These are phyloP conservation scores for Podila epicladia DNA, from an alignment of 192 early-diverging fungal species.

Conservation along the genomic window DNA sequence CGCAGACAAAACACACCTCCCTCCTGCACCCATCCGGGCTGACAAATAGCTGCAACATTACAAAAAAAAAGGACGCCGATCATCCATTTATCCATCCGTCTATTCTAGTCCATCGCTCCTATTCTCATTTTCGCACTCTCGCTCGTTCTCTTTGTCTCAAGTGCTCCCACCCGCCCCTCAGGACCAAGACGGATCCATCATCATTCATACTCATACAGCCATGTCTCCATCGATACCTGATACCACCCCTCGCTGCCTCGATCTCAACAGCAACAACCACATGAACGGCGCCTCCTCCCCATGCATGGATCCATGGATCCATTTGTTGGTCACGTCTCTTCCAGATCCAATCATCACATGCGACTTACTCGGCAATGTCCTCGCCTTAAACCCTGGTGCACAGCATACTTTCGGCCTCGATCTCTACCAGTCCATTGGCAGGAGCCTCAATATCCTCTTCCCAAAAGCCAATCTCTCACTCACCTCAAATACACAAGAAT, in stretches of 20 bases:
- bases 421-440: constrained; percentile 35
- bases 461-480: background rate
- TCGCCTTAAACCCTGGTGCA: constrained; percentile 30
- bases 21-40: background rate
- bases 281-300: background rate
- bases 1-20: background rate
- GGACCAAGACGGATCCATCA: background rate
- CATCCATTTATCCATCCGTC: background rate
- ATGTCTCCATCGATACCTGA: constrained; percentile 5
- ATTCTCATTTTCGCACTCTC: background rate
- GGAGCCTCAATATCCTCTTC: constrained; percentile 24
- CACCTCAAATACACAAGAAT: background rate
- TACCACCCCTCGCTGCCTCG: background rate
- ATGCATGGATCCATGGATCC: constrained; percentile 7
- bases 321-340: constrained; percentile 6
- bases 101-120: background rate
- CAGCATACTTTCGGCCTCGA: constrained; percentile 24
- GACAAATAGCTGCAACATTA: background rate
- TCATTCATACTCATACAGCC: background rate
- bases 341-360: constrained; percentile 40
- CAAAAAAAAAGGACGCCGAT: background rate
- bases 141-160: background rate
- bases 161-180: background rate
- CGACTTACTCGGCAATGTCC: constrained; percentile 32
- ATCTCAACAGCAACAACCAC: background rate